phyloP scores from a whole-genome alignment of 306 rosid genomes.

The Neltuma alba region DNA sequence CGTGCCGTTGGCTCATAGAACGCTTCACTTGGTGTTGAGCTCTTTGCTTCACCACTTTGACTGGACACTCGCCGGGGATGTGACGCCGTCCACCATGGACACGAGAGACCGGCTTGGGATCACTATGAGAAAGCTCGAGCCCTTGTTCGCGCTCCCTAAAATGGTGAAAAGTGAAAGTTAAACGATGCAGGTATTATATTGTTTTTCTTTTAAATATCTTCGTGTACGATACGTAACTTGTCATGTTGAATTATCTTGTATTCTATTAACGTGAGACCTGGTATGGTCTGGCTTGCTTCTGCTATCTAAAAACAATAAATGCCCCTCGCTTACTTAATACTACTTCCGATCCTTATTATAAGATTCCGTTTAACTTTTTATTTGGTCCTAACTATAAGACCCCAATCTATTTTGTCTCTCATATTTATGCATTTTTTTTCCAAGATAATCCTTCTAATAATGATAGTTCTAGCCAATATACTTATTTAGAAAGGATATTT shows the following conservation, averaged over 20 bases:
- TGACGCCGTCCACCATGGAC: not conserved
- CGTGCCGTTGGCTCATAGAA: constrained; percentile 14
- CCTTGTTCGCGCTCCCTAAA: not conserved
- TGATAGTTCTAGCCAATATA: too few relatives aligned
- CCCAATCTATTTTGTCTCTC: too few relatives aligned
- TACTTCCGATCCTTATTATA: too few relatives aligned
- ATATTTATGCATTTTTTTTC: too few relatives aligned
- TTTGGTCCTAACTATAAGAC: too few relatives aligned
- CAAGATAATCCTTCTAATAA: too few relatives aligned
- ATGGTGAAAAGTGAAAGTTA: not conserved
- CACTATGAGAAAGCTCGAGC: constrained; percentile 15
- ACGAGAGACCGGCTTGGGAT: not conserved
- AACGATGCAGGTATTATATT: not conserved
- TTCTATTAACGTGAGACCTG: not conserved
- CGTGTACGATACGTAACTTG: not conserved
- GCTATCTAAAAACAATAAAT: not conserved
- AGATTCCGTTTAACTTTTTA: too few relatives aligned
- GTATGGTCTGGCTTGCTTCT: not conserved
- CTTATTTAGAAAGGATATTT: too few relatives aligned
- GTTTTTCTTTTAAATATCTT: not conserved
- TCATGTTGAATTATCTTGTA: not conserved
- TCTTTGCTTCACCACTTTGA: not conserved
- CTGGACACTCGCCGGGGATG: not conserved
- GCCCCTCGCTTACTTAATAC: too few relatives aligned
- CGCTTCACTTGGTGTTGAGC: constrained; percentile 3